Evolutionary conservation across 371 early-diverging fungal species (phyloP), one percentile per base, ranked within the genome.

Genomic region (Scutellospora calospora): DNA sequence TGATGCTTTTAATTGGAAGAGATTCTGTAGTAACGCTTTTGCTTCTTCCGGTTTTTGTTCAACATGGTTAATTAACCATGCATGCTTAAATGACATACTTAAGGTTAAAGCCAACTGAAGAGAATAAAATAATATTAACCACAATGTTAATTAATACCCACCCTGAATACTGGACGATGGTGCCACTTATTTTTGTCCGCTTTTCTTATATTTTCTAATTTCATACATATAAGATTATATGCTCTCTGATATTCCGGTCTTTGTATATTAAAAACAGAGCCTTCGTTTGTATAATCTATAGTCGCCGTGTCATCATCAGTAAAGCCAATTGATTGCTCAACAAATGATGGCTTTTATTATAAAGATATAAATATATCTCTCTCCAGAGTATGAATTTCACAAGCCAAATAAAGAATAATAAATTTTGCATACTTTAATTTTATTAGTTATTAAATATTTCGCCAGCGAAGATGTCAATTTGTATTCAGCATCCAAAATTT

Each of bases 131-230:
- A 33, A 78, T 22, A 66, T 45, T 45, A 51, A 29, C 18, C 22
- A 35, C n/a, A 52, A 69, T 33, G 6, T 71, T 27, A 27, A 38
- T 62, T 38, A 54, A 22, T 22, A 63, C 80, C 79, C 85, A 93
- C 93, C 83, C 87, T 87, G 80, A 85, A 93, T 22, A 85, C 80
- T 0, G 89, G 89, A 38, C 90, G 87, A 80, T 93, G 93, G 51
- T 92, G 91, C 89, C 89, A 89, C 18, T 81, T 81, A 41, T 87
- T 87, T 69, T 87, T 90, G 77, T 93, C 93, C 1, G 82, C 57
- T 25, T 74, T 73, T 59, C 86, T 83, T 59, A 91, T 83, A 20
- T 86, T 83, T 9, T 55, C 62, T 9, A 92, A 79, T 57, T 86
- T 85, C 1, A 83, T 68, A 55, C 85, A 84, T 3, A 91, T 84